These are phyloP conservation scores for Trichoderma hamatum DNA, from an alignment of 2,329 filamentous ascomycete species.

Conservation along the genomic window DNA sequence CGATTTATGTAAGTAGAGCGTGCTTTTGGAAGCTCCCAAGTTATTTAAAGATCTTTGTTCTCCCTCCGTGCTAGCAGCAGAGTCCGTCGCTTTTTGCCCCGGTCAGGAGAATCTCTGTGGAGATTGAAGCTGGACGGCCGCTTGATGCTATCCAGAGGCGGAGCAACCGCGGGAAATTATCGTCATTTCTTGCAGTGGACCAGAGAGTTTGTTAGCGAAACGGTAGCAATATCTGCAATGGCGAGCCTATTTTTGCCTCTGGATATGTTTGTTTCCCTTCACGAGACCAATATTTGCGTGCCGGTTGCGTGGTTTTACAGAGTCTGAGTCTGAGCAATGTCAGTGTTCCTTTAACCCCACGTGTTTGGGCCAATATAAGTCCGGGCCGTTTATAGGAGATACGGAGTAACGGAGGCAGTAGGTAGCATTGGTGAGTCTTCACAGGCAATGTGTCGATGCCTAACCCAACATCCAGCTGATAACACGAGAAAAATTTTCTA, in stretches of 20 bases:
- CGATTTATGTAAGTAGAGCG: not conserved
- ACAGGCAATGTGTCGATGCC: constrained; percentile 12
- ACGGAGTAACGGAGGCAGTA: not conserved
- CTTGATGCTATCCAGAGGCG: constrained; percentile 8
- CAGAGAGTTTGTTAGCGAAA: not conserved
- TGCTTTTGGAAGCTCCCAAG: not conserved
- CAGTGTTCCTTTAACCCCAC: constrained; percentile 18
- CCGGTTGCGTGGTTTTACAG: not conserved
- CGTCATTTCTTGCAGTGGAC: constrained; percentile 27
- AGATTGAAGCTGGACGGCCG: constrained; percentile 3
- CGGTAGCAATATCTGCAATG: not conserved
- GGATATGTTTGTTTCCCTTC: not conserved
- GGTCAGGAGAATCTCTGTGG: constrained; percentile 23
- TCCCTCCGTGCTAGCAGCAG: not conserved
- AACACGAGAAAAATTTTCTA: not conserved
- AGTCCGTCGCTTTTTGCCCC: not conserved
- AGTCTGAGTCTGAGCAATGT: constrained; percentile 12
- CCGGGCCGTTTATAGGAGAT: constrained; percentile 7
- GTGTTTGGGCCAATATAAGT: constrained; percentile 16
- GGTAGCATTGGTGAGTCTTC: not conserved
- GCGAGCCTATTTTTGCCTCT: not conserved
- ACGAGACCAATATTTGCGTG: not conserved
- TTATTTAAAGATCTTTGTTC: not conserved
- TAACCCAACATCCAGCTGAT: not conserved
- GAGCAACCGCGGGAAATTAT: constrained; percentile 19